Evolutionary conservation across 305 asterid genomes (phyloP), one percentile per base, ranked within the genome.

Genomic region (Petunia hybrid): DNA sequence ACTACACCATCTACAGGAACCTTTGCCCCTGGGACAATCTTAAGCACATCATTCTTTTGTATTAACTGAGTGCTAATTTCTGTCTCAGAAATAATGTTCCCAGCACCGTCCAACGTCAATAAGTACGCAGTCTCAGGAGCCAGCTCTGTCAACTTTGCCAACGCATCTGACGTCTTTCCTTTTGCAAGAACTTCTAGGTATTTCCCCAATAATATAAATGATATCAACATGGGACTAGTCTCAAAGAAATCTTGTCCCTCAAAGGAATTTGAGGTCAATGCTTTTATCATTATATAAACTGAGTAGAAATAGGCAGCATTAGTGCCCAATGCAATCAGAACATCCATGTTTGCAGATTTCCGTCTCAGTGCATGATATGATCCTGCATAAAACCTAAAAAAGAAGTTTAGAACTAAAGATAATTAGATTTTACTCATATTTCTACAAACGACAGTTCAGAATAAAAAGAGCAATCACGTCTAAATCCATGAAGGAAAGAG

Each of bases 241-340:
- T 95, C 99, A 82, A 94, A 95, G 88, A 92, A 95, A 87, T 94
- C 98, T 87, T 92, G 97, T 76, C 98, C 98, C 91, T 94, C 94
- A 78, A 92, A 95, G 42, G 97, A 88, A 77, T 87, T 89, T 63
- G 97, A 90, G 75, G 86, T 82, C 83, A 89, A 84, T 81, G 96
- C 94, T 86, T 92, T 94, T 84, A 92, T 53, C 94, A 95, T 89
- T 67, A 88, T 85, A 80, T 95, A 95, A 68, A 92, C 60, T 8
- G 99, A 95, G 83, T 95, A 95, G 84, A 94, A 95, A 88, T 95
- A 95, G 71, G 99, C 98, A 80, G 99, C 98, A 81, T 94, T 94
- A 65, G 98, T 95, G 82, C 99, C 99, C 94, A 95, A 88, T 56
- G 98, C 98, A 87, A 95, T 98, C 85, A 95, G 90, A 88, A 95